phyloP scores from a whole-genome alignment of 768 basidiomycete genomes.

The Xerocomellus intermedius region DNA sequence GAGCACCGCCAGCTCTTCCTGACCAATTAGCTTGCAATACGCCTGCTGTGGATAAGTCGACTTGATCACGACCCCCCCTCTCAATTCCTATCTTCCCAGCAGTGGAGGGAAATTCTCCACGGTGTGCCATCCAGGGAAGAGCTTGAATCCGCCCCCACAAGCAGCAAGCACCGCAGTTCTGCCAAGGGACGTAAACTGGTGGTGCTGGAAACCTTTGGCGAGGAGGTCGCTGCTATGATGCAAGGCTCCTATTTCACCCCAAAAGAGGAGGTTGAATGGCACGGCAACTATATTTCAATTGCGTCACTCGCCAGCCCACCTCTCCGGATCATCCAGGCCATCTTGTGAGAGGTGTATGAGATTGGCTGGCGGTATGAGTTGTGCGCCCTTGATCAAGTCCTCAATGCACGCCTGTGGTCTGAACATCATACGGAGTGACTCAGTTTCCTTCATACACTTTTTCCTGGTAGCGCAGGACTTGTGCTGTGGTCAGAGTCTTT shows the following conservation, averaged over 20 bases:
- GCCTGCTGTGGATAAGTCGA: conserved; percentile 1
- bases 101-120: neutral
- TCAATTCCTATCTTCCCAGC: conserved; percentile 1
- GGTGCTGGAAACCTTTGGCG: conserved; percentile 1
- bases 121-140: neutral
- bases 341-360: conserved; percentile 21
- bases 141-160: neutral
- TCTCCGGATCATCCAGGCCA: neutral
- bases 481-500: neutral
- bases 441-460: conserved; percentile 1
- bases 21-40: conserved; percentile 9
- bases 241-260: neutral
- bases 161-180: neutral
- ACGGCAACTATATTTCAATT: neutral
- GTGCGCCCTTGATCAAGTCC: conserved; percentile 13
- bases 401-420: conserved; percentile 4
- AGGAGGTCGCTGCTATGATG: neutral
- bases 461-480: neutral
- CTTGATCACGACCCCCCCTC: conserved; percentile 3
- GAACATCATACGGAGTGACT: neutral
- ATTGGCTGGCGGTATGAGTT: conserved; percentile 22
- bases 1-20: conserved; percentile 1
- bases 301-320: neutral
- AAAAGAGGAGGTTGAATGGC: neutral
- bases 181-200: neutral